Percentiles rank a stretch among this genome's conserved stretches.
phyloP scores from a whole-genome alignment of 2,329 filamentous ascomycete genomes.

The Seiridium unicorne region DNA sequence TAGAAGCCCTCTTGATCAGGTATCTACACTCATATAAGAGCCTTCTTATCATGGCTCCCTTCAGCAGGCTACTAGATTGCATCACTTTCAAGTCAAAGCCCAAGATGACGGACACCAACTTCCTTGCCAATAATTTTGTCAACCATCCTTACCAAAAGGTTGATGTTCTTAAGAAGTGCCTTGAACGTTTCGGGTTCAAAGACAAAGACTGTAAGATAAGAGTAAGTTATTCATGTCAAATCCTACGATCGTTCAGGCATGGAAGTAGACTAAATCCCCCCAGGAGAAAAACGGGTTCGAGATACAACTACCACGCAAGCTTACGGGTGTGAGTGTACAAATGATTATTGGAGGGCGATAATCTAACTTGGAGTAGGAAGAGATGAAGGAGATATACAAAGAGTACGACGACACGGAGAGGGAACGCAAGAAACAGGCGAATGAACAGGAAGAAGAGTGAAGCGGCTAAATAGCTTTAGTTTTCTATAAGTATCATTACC shows the following conservation, averaged over 20 bases:
- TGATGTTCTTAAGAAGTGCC: not conserved
- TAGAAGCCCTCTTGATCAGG: not conserved
- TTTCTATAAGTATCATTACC: not conserved
- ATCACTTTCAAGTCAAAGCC: not conserved
- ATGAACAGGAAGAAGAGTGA: not conserved
- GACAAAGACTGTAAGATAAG: not conserved
- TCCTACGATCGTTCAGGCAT: not conserved
- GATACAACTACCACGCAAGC: not conserved
- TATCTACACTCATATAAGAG: not conserved
- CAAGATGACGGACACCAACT: not conserved
- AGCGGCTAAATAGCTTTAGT: too few relatives aligned
- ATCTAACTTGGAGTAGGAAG: not conserved
- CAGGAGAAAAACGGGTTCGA: not conserved
- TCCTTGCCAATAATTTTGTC: not conserved
- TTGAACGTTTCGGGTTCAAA: not conserved
- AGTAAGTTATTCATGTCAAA: not conserved
- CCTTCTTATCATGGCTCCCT: not conserved
- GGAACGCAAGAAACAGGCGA: not conserved
- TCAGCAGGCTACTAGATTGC: not conserved
- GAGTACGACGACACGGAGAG: not conserved
- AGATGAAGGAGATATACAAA: not conserved
- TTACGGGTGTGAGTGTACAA: not conserved
- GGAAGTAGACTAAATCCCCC: not conserved
- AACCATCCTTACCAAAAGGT: not conserved
- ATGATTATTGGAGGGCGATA: not conserved